Conservation (phyloP, 1,139 yeast species). For the Sugiyamaella xylanicola region DNA sequence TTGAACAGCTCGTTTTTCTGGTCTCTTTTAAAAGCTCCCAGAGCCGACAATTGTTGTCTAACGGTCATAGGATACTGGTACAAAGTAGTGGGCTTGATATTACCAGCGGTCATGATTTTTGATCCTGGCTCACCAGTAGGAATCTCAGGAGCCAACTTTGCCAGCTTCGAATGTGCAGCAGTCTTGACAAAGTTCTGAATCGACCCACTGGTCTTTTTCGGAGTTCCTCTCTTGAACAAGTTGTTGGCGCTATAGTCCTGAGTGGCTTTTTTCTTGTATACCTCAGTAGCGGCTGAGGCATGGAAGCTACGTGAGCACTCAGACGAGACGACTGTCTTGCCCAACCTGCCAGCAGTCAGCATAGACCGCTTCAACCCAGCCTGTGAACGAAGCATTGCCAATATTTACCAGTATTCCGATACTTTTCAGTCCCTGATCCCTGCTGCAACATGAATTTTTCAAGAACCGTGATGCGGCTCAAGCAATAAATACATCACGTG, state of each 20-base stretch:
- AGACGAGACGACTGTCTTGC: not conserved
- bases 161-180: slow-evolving; percentile 37
- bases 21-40: slow-evolving; percentile 52
- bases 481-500: not conserved
- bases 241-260: slow-evolving; percentile 24
- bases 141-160: slow-evolving; percentile 33
- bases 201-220: slow-evolving; percentile 39
- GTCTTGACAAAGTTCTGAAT: slow-evolving; percentile 37
- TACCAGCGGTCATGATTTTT: slow-evolving; percentile 15
- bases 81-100: slow-evolving; percentile 25
- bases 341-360: not conserved
- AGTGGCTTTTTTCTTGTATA: slow-evolving; percentile 30
- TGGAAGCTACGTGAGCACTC: slow-evolving; percentile 17
- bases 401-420: not conserved
- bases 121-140: slow-evolving; percentile 16
- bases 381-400: slow-evolving; percentile 12
- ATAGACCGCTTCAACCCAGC: not conserved
- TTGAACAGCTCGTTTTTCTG: slow-evolving; percentile 57
- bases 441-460: slow-evolving; percentile 1
- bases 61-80: slow-evolving; percentile 32
- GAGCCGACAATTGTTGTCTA: slow-evolving; percentile 38
- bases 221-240: slow-evolving; percentile 37
- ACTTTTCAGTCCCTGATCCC: not conserved
- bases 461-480: not conserved
- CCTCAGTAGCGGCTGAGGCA: slow-evolving; percentile 22